Conservation (phyloP, 768 basidiomycete species). For the Boletus rex-veris region DNA sequence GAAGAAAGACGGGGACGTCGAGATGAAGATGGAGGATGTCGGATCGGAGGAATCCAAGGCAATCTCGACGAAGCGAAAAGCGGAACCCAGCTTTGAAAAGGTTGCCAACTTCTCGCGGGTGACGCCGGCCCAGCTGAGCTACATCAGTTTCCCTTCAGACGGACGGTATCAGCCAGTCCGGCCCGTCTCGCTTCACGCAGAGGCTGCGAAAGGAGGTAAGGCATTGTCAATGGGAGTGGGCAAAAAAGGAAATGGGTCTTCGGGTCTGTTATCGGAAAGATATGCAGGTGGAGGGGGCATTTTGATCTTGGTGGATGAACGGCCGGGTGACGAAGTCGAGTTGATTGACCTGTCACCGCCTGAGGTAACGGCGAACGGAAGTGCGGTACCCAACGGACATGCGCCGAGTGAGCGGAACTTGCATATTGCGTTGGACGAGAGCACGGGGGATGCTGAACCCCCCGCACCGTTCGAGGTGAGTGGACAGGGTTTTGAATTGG, state of each 20-base stretch:
- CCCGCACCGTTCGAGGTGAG: slow-evolving; percentile 85
- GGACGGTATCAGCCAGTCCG: slow-evolving; percentile 89
- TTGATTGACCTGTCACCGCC: slow-evolving; percentile 59
- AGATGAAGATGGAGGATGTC: slow-evolving; percentile 73
- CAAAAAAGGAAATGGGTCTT: slow-evolving; percentile 30
- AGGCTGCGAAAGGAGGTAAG: slow-evolving; percentile 35
- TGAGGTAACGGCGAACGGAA: slow-evolving; percentile 22
- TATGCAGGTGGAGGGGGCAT: slow-evolving; percentile 86
- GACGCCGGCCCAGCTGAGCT: slow-evolving; percentile 81
- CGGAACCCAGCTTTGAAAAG: slow-evolving; percentile 72
- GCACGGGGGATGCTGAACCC: slow-evolving; percentile 65
- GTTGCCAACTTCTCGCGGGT: slow-evolving; percentile 90
- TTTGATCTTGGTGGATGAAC: slow-evolving; percentile 72
- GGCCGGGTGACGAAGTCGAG: slow-evolving; percentile 67
- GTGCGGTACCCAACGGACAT: slow-evolving; percentile 30
- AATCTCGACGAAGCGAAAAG: slow-evolving; percentile 53
- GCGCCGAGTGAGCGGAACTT: slow-evolving; percentile 28
- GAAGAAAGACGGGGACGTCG: slow-evolving; percentile 62
- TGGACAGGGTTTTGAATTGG: neutral
- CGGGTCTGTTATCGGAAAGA: slow-evolving; percentile 48
- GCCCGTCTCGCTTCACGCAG: slow-evolving; percentile 53
- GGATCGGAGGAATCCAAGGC: slow-evolving; percentile 54
- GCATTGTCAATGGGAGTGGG: slow-evolving; percentile 19
- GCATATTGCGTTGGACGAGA: slow-evolving; percentile 70
- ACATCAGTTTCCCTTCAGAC: slow-evolving; percentile 76